Evolutionary conservation across 768 basidiomycete species (phyloP), one percentile per base, ranked within the genome.

Genomic region (Cystofilobasidium capitatum): DNA sequence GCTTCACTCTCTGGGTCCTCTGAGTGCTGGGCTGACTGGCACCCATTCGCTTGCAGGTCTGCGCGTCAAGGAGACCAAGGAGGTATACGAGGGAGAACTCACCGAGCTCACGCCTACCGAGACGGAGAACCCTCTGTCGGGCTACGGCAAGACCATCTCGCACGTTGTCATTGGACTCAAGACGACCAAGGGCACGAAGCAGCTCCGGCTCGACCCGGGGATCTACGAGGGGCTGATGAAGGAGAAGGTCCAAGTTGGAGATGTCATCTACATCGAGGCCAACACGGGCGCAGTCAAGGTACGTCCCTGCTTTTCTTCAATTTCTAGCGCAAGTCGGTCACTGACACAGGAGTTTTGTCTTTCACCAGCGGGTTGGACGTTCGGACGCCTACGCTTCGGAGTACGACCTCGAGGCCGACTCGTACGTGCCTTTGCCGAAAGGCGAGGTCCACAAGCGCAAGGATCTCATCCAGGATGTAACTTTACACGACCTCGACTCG

Each of bases 61-160:
- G 42, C 85, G 94, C 76, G 96, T 98, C 81, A 98, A 98, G 78
- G 96, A 98, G 78, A 97, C 93, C 8, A 98, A 99, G 76, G 91
- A 96, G 74, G 92, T 98, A 9, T 98, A 93, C 77, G 94, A 98
- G 77, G 94, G 96, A 69, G 94, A 99, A 79, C 89, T 99, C 22
- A 98, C 94, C 12, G 94, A 98, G 74, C 79, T 98, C 69, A 96
- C 94, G 4, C 96, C 96, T 3, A 85, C 90, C 26, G 96, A 98
- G 79, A 84, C 94, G 17, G 94, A 98, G 77, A 98, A 98, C 78
- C 96, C 96, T 33, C 82, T 98, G 54, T 91, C 88, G 63, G 93
- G 94, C 47, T 98, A 97, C 76, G 96, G 96, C 70, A 99, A 98
- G 80, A 97, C 94, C 2, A 89, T 98, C 62, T 91, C 91, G n/a